These are phyloP conservation scores for Penicillium goetzii DNA, from an alignment of 495 filamentous ascomycete genomes.

Conservation along the genomic window DNA sequence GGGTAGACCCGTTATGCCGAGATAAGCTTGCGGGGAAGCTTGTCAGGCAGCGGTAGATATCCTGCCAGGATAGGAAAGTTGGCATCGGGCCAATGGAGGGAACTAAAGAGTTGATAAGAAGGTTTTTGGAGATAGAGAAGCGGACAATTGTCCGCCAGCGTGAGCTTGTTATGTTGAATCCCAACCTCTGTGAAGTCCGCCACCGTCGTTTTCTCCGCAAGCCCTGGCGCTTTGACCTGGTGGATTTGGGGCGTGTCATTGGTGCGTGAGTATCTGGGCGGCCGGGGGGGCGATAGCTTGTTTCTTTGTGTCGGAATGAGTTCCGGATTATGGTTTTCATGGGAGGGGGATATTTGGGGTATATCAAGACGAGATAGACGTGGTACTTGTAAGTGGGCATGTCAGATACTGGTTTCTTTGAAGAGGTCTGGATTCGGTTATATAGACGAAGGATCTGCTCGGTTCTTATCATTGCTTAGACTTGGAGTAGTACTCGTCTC, in stretches of 20 bases:
- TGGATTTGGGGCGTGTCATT: conserved; percentile 7
- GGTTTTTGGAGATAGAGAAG: conserved; percentile 3
- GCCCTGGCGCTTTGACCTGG: conserved; percentile 14
- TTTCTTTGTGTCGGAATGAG: conserved; percentile 1
- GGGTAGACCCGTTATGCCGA: not conserved
- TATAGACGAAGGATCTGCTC: not conserved
- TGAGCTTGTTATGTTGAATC: not conserved
- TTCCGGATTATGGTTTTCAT: not conserved
- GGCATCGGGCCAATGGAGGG: conserved; percentile 6
- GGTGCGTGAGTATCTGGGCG: not conserved
- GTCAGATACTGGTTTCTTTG: not conserved
- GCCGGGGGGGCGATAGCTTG: conserved; percentile 8
- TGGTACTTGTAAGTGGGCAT: not conserved
- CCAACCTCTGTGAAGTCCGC: not conserved
- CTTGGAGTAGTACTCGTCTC: not conserved
- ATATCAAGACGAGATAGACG: not conserved
- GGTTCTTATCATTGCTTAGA: not conserved
- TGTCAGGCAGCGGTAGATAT: not conserved
- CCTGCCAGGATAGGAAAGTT: conserved; percentile 7
- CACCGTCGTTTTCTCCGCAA: conserved; percentile 1
- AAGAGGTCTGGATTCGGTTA: not conserved
- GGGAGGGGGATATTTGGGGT: not conserved
- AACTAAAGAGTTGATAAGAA: conserved; percentile 9
- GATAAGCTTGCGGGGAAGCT: not conserved
- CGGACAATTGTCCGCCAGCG: conserved; percentile 20